These are phyloP conservation scores for Eucalyptus brandiana DNA, from an alignment of 345 rosid species.

Conservation along the genomic window DNA sequence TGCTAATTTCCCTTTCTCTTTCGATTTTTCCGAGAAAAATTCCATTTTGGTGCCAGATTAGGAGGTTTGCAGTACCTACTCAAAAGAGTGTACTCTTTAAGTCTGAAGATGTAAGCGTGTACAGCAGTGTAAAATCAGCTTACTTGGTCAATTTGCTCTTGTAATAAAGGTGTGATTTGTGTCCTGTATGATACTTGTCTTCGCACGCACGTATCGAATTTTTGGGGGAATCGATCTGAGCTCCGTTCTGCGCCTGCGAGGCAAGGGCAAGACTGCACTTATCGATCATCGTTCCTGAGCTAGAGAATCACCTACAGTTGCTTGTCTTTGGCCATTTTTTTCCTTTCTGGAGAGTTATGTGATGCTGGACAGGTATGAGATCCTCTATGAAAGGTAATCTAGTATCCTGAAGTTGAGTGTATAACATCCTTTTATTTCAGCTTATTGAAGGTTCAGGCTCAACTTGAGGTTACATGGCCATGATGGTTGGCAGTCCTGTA, in stretches of 20 bases:
- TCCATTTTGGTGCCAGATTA: neutral
- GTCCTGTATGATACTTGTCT: neutral
- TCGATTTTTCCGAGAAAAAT: constrained; percentile 1
- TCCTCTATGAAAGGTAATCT: neutral
- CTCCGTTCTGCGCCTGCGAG: neutral
- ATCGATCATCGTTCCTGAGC: neutral
- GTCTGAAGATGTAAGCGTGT: constrained; percentile 40
- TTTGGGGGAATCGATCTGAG: neutral
- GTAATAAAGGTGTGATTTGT: constrained; percentile 23
- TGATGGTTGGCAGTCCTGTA: neutral
- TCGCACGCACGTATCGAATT: neutral
- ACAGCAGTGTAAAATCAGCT: constrained; percentile 34
- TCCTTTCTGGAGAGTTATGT: neutral
- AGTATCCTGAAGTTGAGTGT: neutral
- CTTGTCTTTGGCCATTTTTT: neutral
- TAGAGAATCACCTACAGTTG: neutral
- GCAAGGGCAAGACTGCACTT: neutral
- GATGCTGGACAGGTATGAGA: neutral
- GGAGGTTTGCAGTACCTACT: constrained; percentile 13
- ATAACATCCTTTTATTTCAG: neutral
- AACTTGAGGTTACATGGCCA: neutral
- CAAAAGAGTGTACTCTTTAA: constrained; percentile 18
- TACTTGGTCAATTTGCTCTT: constrained; percentile 9
- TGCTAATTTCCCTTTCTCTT: neutral
- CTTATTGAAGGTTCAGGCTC: neutral